Evolutionary conservation across 768 basidiomycete genomes (phyloP).

Genomic region (Asterophora lycoperdoides): DNA sequence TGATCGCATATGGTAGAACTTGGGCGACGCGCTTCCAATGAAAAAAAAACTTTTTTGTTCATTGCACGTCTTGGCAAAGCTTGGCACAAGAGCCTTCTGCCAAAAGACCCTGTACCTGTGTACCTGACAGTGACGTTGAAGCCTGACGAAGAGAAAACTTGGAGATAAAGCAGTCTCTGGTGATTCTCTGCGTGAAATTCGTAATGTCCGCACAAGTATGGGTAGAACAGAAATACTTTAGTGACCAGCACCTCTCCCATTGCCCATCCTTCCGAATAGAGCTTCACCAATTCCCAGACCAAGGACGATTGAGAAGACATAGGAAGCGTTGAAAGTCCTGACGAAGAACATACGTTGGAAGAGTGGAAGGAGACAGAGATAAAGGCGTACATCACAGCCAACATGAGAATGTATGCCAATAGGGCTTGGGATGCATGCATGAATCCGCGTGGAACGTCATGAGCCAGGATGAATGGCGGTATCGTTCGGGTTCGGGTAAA

Average conservation of each 20-base stretch:
- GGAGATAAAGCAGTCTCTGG: no score
- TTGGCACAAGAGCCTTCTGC: not conserved
- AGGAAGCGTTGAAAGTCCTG: slow-evolving; percentile 84
- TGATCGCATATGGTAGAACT: not conserved
- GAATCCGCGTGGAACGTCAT: slow-evolving; percentile 69
- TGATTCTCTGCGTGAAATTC: no score
- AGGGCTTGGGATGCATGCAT: slow-evolving; percentile 60
- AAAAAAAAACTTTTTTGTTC: slow-evolving; percentile 6
- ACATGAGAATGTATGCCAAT: slow-evolving; percentile 71
- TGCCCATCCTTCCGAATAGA: slow-evolving; percentile 56
- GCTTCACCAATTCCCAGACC: slow-evolving; percentile 76
- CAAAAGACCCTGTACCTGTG: no score
- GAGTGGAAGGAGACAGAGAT: not conserved
- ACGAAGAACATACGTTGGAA: slow-evolving; percentile 3
- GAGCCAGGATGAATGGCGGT: slow-evolving; percentile 60
- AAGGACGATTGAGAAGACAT: slow-evolving; percentile 64
- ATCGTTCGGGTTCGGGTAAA: slow-evolving; percentile 29
- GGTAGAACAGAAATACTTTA: not conserved
- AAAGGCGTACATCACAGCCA: slow-evolving; percentile 67
- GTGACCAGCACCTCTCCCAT: slow-evolving; percentile 12
- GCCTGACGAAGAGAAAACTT: no score
- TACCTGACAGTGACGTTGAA: no score
- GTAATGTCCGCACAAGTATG: no score
- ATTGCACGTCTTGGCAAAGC: not conserved
- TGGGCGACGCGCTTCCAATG: not conserved